Evolutionary conservation across 2,329 filamentous ascomycete genomes (phyloP).

Genomic region (Calonectria hawksworthii): DNA sequence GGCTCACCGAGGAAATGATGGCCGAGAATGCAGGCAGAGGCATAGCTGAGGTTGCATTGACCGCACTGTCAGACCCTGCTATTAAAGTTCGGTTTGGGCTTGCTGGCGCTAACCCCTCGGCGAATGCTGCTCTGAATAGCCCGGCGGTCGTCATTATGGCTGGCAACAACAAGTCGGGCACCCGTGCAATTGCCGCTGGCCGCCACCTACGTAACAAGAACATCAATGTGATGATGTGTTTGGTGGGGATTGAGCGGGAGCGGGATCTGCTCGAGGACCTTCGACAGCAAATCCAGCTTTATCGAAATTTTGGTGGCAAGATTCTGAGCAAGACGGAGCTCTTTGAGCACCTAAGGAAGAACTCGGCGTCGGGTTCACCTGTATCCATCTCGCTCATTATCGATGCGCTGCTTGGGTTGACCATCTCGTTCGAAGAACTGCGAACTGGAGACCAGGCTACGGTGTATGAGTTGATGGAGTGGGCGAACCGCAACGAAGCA

Average conservation of each 20-base stretch:
- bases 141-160: conserved; percentile 81
- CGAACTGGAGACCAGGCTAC: conserved; percentile 85
- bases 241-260: conserved; percentile 88
- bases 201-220: conserved; percentile 90
- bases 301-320: conserved; percentile 85
- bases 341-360: conserved; percentile 70
- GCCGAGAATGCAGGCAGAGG: conserved; percentile 91
- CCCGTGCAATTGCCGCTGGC: conserved; percentile 86
- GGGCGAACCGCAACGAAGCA: conserved; percentile 90
- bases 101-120: conserved; percentile 54
- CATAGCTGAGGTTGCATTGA: conserved; percentile 86
- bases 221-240: conserved; percentile 83
- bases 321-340: conserved; percentile 74
- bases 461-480: conserved; percentile 91
- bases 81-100: conserved; percentile 66
- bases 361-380: conserved; percentile 56
- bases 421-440: conserved; percentile 90
- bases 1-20: conserved; percentile 90
- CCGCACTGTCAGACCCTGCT: conserved; percentile 74
- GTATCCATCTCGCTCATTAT: conserved; percentile 82
- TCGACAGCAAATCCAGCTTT: conserved; percentile 84
- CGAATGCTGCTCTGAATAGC: conserved; percentile 47
- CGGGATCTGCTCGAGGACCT: conserved; percentile 85
- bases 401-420: conserved; percentile 89
- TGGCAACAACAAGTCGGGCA: conserved; percentile 93